Percentiles rank a stretch among this genome's conserved stretches.
These are phyloP conservation scores for Arabis alpina DNA, from an alignment of 345 rosid species.

Conservation along the genomic window DNA sequence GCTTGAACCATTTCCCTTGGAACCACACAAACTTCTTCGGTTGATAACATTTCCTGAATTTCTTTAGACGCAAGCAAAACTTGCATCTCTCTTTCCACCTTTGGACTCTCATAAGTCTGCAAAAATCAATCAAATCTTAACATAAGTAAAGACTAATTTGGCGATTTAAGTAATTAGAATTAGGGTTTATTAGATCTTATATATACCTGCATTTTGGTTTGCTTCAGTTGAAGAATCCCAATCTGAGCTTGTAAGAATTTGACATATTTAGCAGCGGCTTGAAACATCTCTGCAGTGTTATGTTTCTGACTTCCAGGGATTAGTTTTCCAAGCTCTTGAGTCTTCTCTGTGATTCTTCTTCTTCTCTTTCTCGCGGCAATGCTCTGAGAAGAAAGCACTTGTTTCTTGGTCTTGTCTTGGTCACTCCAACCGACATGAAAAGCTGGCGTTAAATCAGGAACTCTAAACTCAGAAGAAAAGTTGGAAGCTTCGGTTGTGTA, in stretches of 20 bases:
- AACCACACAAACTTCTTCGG: constrained; percentile 49
- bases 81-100: constrained; percentile 31
- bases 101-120: not conserved
- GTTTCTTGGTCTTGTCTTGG: constrained; percentile 14
- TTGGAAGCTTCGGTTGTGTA: not conserved
- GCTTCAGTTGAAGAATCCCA: constrained; percentile 48
- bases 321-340: constrained; percentile 75
- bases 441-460: constrained; percentile 13
- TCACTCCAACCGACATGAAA: constrained; percentile 23
- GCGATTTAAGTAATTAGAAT: not conserved
- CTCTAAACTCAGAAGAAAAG: constrained; percentile 15
- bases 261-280: constrained; percentile 75
- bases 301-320: constrained; percentile 79
- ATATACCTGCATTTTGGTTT: constrained; percentile 34
- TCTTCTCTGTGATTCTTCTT: constrained; percentile 74
- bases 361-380: constrained; percentile 79
- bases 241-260: constrained; percentile 76
- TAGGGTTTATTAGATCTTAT: not conserved
- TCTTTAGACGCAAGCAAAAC: constrained; percentile 44
- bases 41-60: constrained; percentile 52
- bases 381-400: constrained; percentile 62
- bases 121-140: not conserved
- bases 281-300: constrained; percentile 93
- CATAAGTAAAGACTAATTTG: not conserved
- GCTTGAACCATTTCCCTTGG: constrained; percentile 41